These are phyloP conservation scores for Trichoderma sp. DNA, from an alignment of 2,329 filamentous ascomycete genomes.

Conservation along the genomic window DNA sequence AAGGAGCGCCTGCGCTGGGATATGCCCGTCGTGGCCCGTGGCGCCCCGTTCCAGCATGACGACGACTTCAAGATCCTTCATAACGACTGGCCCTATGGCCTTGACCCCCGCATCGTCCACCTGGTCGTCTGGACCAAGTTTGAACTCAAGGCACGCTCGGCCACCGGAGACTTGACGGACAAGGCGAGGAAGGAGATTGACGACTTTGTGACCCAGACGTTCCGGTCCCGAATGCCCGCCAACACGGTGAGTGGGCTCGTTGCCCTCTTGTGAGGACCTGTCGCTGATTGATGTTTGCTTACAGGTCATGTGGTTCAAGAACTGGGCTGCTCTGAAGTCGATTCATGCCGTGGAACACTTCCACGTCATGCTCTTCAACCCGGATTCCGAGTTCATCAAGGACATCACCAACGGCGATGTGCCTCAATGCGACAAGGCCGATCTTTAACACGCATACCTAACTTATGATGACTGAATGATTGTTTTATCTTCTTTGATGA, in stretches of 20 bases:
- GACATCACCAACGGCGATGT: conserved; percentile 72
- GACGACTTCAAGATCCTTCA: conserved; percentile 69
- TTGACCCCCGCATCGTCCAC: conserved; percentile 75
- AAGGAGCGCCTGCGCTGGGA: conserved; percentile 68
- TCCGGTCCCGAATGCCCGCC: conserved; percentile 51
- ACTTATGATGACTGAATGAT: not conserved
- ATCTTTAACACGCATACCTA: not conserved
- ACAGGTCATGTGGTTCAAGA: conserved; percentile 55
- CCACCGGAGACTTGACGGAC: conserved; percentile 64
- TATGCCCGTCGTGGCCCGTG: conserved; percentile 35
- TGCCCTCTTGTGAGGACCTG: not conserved
- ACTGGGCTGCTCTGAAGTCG: conserved; percentile 82
- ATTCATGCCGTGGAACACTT: conserved; percentile 89
- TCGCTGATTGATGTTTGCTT: not conserved
- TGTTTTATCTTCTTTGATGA: not conserved
- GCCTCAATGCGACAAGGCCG: conserved; percentile 53
- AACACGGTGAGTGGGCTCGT: conserved; percentile 48
- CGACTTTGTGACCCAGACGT: conserved; percentile 64
- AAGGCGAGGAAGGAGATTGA: conserved; percentile 63
- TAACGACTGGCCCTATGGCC: conserved; percentile 94
- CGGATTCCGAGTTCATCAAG: conserved; percentile 65
- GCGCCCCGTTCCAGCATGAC: conserved; percentile 41
- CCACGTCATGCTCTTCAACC: conserved; percentile 84
- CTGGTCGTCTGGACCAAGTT: conserved; percentile 95
- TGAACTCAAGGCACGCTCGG: conserved; percentile 63